Evolutionary conservation across 2,329 filamentous ascomycete genomes (phyloP).

Genomic region (Trichophyton schoenleinii): DNA sequence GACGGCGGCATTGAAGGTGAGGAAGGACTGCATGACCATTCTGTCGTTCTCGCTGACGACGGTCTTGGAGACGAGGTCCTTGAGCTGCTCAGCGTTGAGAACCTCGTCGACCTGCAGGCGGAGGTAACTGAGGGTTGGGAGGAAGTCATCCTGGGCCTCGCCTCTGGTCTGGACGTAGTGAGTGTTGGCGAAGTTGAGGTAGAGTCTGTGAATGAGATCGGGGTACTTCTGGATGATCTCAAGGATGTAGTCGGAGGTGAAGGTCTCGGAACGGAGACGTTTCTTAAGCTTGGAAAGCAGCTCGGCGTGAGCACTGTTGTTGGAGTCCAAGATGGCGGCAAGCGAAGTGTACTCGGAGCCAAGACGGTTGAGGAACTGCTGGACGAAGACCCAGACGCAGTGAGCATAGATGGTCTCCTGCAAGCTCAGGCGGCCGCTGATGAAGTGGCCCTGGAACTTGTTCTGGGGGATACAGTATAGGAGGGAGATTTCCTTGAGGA

Average conservation of each 20-base stretch:
- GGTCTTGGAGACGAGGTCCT: constrained; percentile 65
- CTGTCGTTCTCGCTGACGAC: constrained; percentile 88
- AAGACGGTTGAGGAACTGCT: constrained; percentile 93
- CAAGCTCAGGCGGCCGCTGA: constrained; percentile 70
- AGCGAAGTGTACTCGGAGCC: constrained; percentile 85
- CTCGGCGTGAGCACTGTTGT: constrained; percentile 74
- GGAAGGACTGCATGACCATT: constrained; percentile 96
- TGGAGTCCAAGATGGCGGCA: constrained; percentile 62
- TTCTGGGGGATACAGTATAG: constrained; percentile 97
- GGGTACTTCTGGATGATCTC: constrained; percentile 94
- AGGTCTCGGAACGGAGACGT: constrained; percentile 86
- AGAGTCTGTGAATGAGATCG: constrained; percentile 70
- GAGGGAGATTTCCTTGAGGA: constrained; percentile 95
- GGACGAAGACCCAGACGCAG: constrained; percentile 93
- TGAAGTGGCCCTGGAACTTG: constrained; percentile 85
- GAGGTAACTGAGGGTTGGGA: constrained; percentile 57
- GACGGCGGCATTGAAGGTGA: constrained; percentile 83
- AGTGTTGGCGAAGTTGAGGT: constrained; percentile 79
- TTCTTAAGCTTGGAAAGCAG: constrained; percentile 91
- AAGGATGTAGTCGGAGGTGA: constrained; percentile 93
- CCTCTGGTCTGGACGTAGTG: constrained; percentile 62
- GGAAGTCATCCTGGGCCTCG: constrained; percentile 47
- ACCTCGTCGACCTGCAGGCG: constrained; percentile 58
- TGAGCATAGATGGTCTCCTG: constrained; percentile 97
- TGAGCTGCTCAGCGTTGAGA: constrained; percentile 60